These are phyloP conservation scores for Sisymbrium irio DNA, from an alignment of 345 rosid genomes.

Conservation along the genomic window DNA sequence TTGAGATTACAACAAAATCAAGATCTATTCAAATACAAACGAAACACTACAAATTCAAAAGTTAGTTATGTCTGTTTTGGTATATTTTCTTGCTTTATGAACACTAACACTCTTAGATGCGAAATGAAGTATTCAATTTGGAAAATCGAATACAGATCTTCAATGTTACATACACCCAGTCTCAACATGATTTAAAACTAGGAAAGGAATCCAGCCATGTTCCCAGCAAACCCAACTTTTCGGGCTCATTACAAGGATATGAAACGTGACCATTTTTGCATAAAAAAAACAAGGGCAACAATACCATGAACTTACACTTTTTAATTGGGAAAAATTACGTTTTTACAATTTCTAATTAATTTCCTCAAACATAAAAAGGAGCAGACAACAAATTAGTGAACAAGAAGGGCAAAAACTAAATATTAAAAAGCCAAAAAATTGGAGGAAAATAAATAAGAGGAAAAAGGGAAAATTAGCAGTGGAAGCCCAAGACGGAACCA, in stretches of 20 bases:
- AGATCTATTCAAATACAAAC: conserved; percentile 1
- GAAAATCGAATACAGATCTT: conserved; percentile 9
- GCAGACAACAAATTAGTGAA: neutral
- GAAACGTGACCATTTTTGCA: neutral
- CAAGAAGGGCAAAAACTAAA: neutral
- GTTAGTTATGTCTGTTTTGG: neutral
- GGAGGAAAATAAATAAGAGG: neutral
- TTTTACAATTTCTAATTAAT: conserved; percentile 23
- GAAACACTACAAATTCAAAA: conserved; percentile 10
- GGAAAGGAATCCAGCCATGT: neutral
- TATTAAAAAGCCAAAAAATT: neutral
- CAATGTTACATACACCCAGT: neutral
- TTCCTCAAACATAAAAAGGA: conserved; percentile 11
- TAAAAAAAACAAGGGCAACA: neutral
- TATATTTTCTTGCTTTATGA: conserved; percentile 15
- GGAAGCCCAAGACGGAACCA: conserved; percentile 89
- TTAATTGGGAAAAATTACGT: neutral
- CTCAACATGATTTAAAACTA: neutral
- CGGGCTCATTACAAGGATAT: neutral
- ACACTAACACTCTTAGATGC: conserved; percentile 2
- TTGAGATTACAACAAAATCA: neutral
- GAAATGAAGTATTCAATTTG: neutral
- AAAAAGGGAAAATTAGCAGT: conserved; percentile 42
- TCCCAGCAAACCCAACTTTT: neutral
- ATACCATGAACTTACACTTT: neutral